A percentile compares a stretch with the other conserved stretches of the same genome.
phyloP scores from a whole-genome alignment of 225 moss, liverwort and hornwort genomes.

The Marchantia paleacea region DNA sequence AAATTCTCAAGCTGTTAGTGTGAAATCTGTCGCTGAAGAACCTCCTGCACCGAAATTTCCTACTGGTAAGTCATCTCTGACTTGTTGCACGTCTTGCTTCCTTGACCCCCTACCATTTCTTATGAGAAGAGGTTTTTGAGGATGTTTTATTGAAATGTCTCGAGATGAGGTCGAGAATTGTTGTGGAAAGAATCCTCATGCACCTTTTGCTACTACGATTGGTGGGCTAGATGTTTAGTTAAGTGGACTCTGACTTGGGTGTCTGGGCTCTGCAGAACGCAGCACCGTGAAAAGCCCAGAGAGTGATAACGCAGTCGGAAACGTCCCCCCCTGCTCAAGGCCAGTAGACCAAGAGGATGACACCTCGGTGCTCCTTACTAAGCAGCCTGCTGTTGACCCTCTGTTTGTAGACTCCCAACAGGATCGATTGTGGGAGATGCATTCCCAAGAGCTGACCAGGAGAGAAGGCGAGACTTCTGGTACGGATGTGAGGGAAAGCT shows the following conservation, averaged over 20 bases:
- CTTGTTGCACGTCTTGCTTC: background rate
- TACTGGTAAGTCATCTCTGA: background rate
- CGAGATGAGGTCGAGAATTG: background rate
- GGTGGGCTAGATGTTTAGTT: background rate
- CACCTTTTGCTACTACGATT: background rate
- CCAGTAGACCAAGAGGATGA: constrained; percentile 31
- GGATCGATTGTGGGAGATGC: constrained; percentile 53
- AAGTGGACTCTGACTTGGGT: background rate
- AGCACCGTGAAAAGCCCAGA: background rate
- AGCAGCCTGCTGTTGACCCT: constrained; percentile 45
- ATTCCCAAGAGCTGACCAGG: constrained; percentile 42
- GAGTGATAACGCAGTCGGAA: background rate
- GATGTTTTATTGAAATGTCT: background rate
- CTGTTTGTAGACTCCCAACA: constrained; percentile 45
- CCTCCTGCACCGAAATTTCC: background rate
- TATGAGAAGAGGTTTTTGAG: background rate
- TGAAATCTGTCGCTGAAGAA: background rate
- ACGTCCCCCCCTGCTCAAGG: background rate
- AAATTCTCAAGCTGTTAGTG: background rate
- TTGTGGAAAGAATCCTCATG: background rate
- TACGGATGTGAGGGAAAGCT: constrained; percentile 36
- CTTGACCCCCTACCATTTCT: background rate
- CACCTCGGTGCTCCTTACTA: constrained; percentile 32
- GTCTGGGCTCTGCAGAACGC: constrained; percentile 1
- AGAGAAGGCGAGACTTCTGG: constrained; percentile 36